Conservation (phyloP, 2,329 filamentous ascomycete genomes). For the Geosmithia morbida region DNA sequence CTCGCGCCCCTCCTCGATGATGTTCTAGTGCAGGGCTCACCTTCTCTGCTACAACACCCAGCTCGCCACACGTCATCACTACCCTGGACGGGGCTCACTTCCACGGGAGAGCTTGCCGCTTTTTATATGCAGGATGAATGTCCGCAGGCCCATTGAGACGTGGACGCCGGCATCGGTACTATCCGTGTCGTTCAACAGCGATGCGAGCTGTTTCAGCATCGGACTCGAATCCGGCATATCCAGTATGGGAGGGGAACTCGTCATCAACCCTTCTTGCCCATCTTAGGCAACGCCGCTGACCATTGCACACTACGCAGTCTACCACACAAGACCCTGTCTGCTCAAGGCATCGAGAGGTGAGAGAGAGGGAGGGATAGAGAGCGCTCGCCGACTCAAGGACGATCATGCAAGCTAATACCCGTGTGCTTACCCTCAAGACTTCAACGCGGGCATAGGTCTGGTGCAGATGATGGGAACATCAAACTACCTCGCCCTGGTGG, state of each 20-base stretch:
- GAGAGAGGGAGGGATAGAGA: background rate
- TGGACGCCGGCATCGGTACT: slow-evolving; percentile 61
- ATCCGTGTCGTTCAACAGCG: slow-evolving; percentile 74
- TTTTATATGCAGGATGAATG: slow-evolving; percentile 55
- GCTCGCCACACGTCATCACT: background rate
- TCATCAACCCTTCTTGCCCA: background rate
- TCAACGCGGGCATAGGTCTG: slow-evolving; percentile 68
- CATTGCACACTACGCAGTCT: background rate
- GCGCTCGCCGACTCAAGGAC: background rate
- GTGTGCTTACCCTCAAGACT: slow-evolving; percentile 42
- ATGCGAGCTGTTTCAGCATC: slow-evolving; percentile 73
- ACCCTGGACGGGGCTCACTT: background rate
- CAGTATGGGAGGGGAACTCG: slow-evolving; percentile 34
- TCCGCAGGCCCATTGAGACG: slow-evolving; percentile 69
- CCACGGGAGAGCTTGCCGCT: too few relatives aligned
- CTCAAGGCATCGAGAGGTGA: slow-evolving; percentile 41
- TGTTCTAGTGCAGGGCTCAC: background rate
- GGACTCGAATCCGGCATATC: slow-evolving; percentile 78
- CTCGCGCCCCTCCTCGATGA: background rate
- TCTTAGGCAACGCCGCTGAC: background rate
- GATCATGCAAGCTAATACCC: slow-evolving; percentile 1
- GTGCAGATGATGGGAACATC: slow-evolving; percentile 78
- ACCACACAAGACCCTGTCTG: slow-evolving; percentile 54
- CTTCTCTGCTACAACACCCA: background rate
- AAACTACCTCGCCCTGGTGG: slow-evolving; percentile 80